phyloP scores from a whole-genome alignment of 441 rosid species.

The Dalechampia spathulata region DNA sequence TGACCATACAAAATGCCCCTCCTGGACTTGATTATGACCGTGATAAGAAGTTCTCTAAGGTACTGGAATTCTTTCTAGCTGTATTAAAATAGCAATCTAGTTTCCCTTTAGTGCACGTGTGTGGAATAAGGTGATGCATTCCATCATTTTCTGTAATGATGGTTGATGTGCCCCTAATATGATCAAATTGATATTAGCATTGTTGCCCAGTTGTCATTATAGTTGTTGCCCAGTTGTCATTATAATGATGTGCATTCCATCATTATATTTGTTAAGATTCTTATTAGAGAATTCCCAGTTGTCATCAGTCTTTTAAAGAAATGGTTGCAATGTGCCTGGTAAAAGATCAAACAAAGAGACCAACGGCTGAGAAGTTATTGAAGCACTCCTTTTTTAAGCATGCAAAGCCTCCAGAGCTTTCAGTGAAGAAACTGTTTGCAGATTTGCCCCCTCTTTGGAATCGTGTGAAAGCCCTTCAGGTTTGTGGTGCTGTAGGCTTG shows the following conservation, averaged over 20 bases:
- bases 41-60: conserved; percentile 98
- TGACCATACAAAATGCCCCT: conserved; percentile 99
- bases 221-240: too few relatives aligned
- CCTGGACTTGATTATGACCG: conserved; percentile 98
- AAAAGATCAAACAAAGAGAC: conserved; percentile 98
- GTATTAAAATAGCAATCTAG: conserved; percentile 14
- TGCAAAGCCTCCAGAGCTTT: conserved; percentile 81
- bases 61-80: conserved; percentile 67
- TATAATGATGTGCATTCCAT: too few relatives aligned
- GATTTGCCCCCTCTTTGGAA: conserved; percentile 85
- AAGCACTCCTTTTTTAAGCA: conserved; percentile 90
- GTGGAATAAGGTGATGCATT: conserved; percentile 10
- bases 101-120: not conserved
- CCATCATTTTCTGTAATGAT: too few relatives aligned
- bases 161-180: not conserved
- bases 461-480: conserved; percentile 96
- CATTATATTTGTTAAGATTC: conserved; percentile 39
- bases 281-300: conserved; percentile 84
- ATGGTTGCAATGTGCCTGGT: conserved; percentile 99
- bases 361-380: conserved; percentile 90
- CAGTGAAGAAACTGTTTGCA: conserved; percentile 68
- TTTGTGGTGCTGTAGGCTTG: conserved; percentile 24
- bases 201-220: too few relatives aligned
- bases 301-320: conserved; percentile 99
- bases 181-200: conserved; percentile 3